A percentile compares a stretch with the other conserved stretches of the same genome.
Evolutionary conservation across 2,329 filamentous ascomycete genomes (phyloP).

Genomic region (Blumeriella jaapii): DNA sequence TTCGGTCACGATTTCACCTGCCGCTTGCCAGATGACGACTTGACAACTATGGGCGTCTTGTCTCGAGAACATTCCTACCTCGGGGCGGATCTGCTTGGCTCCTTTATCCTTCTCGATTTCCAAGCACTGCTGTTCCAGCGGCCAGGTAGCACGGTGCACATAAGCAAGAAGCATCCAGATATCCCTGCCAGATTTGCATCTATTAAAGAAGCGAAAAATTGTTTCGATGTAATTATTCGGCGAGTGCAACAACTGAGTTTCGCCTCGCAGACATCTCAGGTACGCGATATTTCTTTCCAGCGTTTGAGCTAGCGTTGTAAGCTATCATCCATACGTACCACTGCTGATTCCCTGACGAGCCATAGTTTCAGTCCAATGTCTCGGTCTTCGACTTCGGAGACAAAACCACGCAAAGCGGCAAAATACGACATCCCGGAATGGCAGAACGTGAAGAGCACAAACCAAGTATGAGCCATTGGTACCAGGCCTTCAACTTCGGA

Average conservation of each 20-base stretch:
- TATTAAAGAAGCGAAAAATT: constrained; percentile 6
- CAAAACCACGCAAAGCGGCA: no score
- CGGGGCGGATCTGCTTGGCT: constrained; percentile 5
- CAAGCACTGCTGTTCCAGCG: constrained; percentile 3
- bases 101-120: constrained; percentile 6
- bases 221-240: constrained; percentile 7
- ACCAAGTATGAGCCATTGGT: not conserved
- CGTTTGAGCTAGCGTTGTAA: no score
- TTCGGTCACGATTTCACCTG: constrained; percentile 1
- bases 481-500: no score
- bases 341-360: no score
- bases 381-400: constrained; percentile 1
- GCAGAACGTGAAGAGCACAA: not conserved
- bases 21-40: constrained; percentile 1
- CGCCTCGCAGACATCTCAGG: no score
- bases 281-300: no score
- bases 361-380: not conserved
- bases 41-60: not conserved
- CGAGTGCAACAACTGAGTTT: constrained; percentile 2
- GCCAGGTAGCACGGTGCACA: not conserved
- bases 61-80: constrained; percentile 1
- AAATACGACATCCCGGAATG: no score
- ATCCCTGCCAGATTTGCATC: constrained; percentile 7
- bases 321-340: no score
- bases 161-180: constrained; percentile 2